phyloP scores from a whole-genome alignment of 2,329 filamentous ascomycete species.

The Hypoxylon sp. region DNA sequence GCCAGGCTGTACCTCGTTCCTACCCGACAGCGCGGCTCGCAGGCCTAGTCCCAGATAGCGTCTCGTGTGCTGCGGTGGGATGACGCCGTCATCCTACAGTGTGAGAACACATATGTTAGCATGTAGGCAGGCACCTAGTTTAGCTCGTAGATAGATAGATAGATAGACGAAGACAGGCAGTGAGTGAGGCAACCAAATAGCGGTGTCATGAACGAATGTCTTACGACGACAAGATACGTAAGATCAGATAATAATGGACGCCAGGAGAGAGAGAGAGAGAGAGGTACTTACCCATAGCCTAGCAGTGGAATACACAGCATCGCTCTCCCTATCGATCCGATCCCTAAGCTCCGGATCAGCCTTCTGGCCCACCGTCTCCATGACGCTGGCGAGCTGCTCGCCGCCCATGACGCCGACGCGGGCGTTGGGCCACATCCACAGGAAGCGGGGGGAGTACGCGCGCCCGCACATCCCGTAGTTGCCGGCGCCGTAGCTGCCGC shows the following conservation, averaged over 20 bases:
- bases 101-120: slow-evolving; percentile 1
- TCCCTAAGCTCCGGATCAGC: slow-evolving; percentile 82
- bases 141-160: too few species aligned
- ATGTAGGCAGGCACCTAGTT: too few species aligned
- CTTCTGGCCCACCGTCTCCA: slow-evolving; percentile 90
- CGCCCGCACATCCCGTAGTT: slow-evolving; percentile 99
- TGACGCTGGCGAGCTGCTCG: slow-evolving; percentile 89
- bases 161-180: slow-evolving; percentile 8
- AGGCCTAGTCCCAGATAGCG: slow-evolving; percentile 77
- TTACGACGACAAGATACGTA: too few species aligned
- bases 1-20: slow-evolving; percentile 66
- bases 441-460: slow-evolving; percentile 87
- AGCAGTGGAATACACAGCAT: slow-evolving; percentile 87
- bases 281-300: slow-evolving; percentile 76
- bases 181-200: too few species aligned
- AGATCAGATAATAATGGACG: too few species aligned
- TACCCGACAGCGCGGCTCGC: slow-evolving; percentile 74
- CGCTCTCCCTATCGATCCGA: slow-evolving; percentile 88
- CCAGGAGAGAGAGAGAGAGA: slow-evolving; percentile 3
- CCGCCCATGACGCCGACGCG: slow-evolving; percentile 95
- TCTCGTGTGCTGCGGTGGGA: slow-evolving; percentile 79
- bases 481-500: slow-evolving; percentile 88
- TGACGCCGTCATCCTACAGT: slow-evolving; percentile 80
- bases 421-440: slow-evolving; percentile 99
- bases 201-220: too few species aligned